phyloP scores from a whole-genome alignment of 345 rosid species.

The Zanthoxylum bungeanum region DNA sequence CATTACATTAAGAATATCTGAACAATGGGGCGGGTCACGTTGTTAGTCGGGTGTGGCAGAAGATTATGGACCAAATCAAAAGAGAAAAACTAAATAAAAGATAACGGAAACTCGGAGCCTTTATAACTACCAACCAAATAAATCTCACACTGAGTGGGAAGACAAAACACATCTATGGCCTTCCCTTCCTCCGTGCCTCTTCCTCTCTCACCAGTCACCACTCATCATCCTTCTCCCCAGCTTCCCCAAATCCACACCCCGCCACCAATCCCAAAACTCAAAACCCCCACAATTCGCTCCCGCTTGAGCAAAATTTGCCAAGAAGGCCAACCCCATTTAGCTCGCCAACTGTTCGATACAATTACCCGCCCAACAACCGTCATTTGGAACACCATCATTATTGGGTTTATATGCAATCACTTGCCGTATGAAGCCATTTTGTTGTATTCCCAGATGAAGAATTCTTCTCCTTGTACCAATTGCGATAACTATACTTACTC shows the following conservation, averaged over 20 bases:
- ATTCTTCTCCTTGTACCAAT: conserved; percentile 38
- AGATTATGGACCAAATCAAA: too few relatives aligned
- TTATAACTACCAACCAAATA: conserved; percentile 5
- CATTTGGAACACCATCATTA: conserved; percentile 84
- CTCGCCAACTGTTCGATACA: conserved; percentile 81
- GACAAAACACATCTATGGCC: conserved; percentile 26
- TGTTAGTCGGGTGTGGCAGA: too few relatives aligned
- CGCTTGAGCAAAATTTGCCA: conserved; percentile 78
- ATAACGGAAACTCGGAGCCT: not conserved
- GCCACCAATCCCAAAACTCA: conserved; percentile 36
- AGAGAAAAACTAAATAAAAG: too few relatives aligned
- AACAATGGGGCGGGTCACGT: too few relatives aligned
- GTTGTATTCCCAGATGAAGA: conserved; percentile 67
- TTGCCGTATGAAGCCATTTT: conserved; percentile 69
- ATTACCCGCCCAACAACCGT: conserved; percentile 73
- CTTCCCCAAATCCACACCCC: conserved; percentile 16
- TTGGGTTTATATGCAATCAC: conserved; percentile 78
- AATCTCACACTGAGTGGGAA: not conserved
- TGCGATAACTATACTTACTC: conserved; percentile 83
- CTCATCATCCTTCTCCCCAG: conserved; percentile 6
- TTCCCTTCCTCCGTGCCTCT: conserved; percentile 42
- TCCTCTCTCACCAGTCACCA: conserved; percentile 22
- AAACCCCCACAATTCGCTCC: conserved; percentile 72
- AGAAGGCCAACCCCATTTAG: conserved; percentile 70
- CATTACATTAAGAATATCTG: too few relatives aligned